Evolutionary conservation across 73 alveolate species (phyloP).

Genomic region (Symbiodinium pilosum): DNA sequence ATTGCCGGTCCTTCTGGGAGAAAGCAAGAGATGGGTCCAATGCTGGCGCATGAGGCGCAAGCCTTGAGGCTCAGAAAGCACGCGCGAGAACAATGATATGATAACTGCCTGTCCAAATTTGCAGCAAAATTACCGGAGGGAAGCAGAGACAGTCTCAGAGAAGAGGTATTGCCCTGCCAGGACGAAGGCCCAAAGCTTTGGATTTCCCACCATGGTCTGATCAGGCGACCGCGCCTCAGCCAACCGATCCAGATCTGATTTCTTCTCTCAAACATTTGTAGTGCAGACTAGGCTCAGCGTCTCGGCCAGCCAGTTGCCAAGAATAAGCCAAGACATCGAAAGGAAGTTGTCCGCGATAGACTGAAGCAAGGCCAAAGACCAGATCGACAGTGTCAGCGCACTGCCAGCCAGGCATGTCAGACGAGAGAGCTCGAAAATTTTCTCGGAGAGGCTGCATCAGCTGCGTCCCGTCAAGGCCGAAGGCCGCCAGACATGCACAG

Average conservation of each 20-base stretch:
- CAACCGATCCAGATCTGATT: too few species aligned
- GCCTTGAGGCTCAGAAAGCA: slow-evolving; percentile 2
- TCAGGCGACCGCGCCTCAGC: neutral
- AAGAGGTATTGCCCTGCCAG: slow-evolving; percentile 30
- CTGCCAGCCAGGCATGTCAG: neutral
- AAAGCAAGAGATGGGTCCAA: neutral
- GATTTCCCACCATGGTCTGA: neutral
- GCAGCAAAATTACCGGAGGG: neutral
- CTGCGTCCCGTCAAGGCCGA: neutral
- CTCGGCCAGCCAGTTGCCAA: slow-evolving; percentile 22
- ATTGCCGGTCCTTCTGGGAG: neutral
- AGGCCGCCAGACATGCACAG: neutral
- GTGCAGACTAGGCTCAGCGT: neutral
- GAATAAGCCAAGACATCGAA: slow-evolving; percentile 11
- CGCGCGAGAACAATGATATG: neutral
- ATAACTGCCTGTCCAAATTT: neutral
- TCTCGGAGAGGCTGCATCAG: neutral
- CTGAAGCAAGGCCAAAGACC: neutral
- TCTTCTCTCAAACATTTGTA: too few species aligned
- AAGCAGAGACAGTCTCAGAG: neutral
- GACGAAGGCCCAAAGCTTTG: slow-evolving; percentile 58
- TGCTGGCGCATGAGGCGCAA: slow-evolving; percentile 11
- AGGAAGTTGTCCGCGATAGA: neutral
- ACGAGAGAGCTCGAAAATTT: neutral
- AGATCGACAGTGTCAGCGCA: neutral